Evolutionary conservation across 352 stramenopile genomes (phyloP), one percentile per base, ranked within the genome.

Genomic region (Phytophthora quininea): DNA sequence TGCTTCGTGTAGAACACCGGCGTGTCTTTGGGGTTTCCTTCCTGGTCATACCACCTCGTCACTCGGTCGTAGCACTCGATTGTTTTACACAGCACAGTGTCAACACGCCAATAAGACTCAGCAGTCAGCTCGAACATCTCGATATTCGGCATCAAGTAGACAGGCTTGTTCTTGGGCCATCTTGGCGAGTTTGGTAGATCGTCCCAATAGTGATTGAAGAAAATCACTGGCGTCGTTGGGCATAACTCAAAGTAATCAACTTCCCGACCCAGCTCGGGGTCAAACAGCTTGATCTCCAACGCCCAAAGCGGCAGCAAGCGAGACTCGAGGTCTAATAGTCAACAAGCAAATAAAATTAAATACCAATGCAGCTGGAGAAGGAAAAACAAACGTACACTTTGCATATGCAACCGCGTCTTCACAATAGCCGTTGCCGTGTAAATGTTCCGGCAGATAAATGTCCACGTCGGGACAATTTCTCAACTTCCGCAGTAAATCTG

Each of bases 81-180:
- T 3, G 79, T 89, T 53, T 93, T 93, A 64, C 80, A 90, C 0
- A 93, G 53, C 42, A 93, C 71, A 2, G 69, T 73, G 52, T 90
- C 73, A 4, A 76, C 74, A 9, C 58, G 59, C 71, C 82, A 87
- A 51, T 88, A 86, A 49, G 90, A 66, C 3, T 63, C 37, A 1
- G 69, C 55, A 9, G 64, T 65, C 14, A 92, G 53, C 62, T 91
- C 73, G 54, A 73, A 71, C 80, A 91, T 91, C 55, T 89, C 73
- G 24, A 84, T 81, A 49, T 84, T 84, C 4, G 76, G 76, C 70
- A 82, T 84, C 2, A 82, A 19, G 43, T 81, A 89, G 29, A 89
- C 32, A 0, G 76, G 68, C 35, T 87, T 89, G 10, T 67, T 31
- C 35, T 71, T 59, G 1, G 72, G 73, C 64, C 74, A 82, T 1